phyloP scores from a whole-genome alignment of 441 rosid species.

The Arabidopsis lyrata region DNA sequence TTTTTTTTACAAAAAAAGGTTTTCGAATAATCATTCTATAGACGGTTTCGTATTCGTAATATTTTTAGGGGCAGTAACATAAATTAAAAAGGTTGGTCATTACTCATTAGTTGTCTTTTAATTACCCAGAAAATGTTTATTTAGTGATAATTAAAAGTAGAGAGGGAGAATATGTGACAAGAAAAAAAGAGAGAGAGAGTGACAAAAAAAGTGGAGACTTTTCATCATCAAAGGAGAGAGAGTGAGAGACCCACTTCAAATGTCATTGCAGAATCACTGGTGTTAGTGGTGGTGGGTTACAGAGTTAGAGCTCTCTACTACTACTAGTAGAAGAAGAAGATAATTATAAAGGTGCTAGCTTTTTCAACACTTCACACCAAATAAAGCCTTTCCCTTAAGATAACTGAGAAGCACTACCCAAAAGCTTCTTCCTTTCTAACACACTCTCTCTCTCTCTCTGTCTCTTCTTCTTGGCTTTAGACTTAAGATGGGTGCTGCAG shows the following conservation, averaged over 20 bases:
- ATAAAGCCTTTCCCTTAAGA: conserved; percentile 1
- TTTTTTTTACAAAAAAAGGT: neutral
- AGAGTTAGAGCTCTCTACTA: conserved; percentile 27
- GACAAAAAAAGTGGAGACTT: conserved; percentile 33
- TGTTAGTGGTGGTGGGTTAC: conserved; percentile 46
- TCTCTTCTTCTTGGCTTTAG: conserved; percentile 39
- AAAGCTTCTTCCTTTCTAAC: conserved; percentile 30
- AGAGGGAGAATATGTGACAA: conserved; percentile 20
- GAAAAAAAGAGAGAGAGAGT: conserved; percentile 24
- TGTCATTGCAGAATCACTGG: conserved; percentile 44
- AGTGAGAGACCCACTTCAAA: conserved; percentile 48
- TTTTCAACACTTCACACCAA: conserved; percentile 32
- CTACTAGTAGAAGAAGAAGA: conserved; percentile 26
- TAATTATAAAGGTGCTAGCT: conserved; percentile 38
- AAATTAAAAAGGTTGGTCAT: neutral
- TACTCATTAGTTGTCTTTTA: neutral
- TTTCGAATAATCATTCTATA: neutral
- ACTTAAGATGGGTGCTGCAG: conserved; percentile 34
- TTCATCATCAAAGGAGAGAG: conserved; percentile 46
- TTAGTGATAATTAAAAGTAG: conserved; percentile 31
- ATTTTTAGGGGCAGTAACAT: neutral
- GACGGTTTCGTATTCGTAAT: conserved; percentile 27
- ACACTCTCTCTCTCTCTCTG: neutral
- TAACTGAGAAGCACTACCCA: conserved; percentile 25
- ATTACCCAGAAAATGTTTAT: conserved; percentile 18